These are phyloP conservation scores for Hygrophoropsis aurantiaca DNA, from an alignment of 768 basidiomycete species.

Conservation along the genomic window DNA sequence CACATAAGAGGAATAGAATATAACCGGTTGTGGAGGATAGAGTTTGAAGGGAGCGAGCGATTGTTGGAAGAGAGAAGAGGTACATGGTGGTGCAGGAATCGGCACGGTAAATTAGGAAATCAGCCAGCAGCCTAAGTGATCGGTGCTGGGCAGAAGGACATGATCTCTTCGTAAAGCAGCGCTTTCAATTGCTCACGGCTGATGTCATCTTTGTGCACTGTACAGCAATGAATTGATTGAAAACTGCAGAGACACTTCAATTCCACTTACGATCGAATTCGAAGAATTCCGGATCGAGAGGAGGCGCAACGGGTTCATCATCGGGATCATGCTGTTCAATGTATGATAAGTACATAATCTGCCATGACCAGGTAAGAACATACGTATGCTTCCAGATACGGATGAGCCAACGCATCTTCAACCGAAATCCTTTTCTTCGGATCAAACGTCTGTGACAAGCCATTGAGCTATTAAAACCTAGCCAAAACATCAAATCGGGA, in stretches of 20 bases:
- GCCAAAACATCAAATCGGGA: background rate
- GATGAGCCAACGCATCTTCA: conserved; percentile 92
- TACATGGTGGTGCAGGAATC: too few species aligned
- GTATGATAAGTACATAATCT: conserved; percentile 7
- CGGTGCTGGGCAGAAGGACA: conserved; percentile 75
- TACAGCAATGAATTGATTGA: conserved; percentile 4
- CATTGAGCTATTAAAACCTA: background rate
- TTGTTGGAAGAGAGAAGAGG: too few species aligned
- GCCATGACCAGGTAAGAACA: conserved; percentile 20
- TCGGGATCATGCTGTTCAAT: conserved; percentile 81
- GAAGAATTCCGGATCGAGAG: conserved; percentile 96
- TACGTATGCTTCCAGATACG: conserved; percentile 92
- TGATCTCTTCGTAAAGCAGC: conserved; percentile 92
- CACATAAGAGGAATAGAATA: too few species aligned
- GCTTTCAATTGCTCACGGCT: conserved; percentile 94
- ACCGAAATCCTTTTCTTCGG: conserved; percentile 96
- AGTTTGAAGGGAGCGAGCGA: too few species aligned
- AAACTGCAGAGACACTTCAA: background rate
- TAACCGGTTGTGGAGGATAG: too few species aligned
- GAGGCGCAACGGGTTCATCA: conserved; percentile 93
- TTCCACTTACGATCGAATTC: conserved; percentile 83
- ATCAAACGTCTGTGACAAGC: conserved; percentile 76
- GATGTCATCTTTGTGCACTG: conserved; percentile 95
- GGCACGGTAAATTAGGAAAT: too few species aligned
- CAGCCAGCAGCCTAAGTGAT: conserved; percentile 39